Evolutionary conservation across 306 rosid species (phyloP).

Genomic region (Oxytropis ochrocephala): DNA sequence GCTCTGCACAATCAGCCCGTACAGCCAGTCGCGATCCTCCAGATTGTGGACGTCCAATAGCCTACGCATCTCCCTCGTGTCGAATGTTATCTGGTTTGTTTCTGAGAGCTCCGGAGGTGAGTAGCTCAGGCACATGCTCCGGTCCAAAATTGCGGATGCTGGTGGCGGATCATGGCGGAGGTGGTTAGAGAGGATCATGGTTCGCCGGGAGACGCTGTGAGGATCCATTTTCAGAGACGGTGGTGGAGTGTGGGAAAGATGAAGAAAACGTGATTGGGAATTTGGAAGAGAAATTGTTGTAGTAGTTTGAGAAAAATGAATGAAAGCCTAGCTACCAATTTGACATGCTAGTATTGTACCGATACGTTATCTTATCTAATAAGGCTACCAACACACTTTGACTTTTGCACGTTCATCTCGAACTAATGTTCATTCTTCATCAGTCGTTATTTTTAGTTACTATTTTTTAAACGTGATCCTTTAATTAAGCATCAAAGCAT

Average conservation of each 20-base stretch:
- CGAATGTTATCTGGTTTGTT: constrained; percentile 24
- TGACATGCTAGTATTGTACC: too few species aligned
- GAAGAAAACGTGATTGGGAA: not conserved
- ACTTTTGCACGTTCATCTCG: too few species aligned
- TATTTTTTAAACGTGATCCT: too few species aligned
- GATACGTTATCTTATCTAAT: too few species aligned
- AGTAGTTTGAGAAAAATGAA: not conserved
- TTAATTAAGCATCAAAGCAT: too few species aligned
- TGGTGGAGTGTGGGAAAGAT: not conserved
- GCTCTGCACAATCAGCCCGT: constrained; percentile 54
- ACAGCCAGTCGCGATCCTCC: constrained; percentile 74
- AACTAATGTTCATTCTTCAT: too few species aligned
- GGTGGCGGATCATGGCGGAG: constrained; percentile 1
- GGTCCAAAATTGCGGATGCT: not conserved
- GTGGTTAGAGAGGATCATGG: constrained; percentile 13
- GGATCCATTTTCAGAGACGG: constrained; percentile 3
- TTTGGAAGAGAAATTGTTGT: not conserved
- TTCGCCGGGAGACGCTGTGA: constrained; percentile 17
- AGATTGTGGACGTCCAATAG: constrained; percentile 68
- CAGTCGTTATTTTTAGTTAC: too few species aligned
- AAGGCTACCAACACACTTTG: not conserved
- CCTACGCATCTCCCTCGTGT: constrained; percentile 47
- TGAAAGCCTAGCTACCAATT: not conserved
- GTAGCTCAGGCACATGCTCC: constrained; percentile 15
- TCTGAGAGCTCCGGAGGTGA: constrained; percentile 20